Percentiles rank a stretch among this genome's conserved stretches.
These are phyloP conservation scores for Maudiozyma humilis DNA, from an alignment of 1,139 yeast species.

Conservation along the genomic window DNA sequence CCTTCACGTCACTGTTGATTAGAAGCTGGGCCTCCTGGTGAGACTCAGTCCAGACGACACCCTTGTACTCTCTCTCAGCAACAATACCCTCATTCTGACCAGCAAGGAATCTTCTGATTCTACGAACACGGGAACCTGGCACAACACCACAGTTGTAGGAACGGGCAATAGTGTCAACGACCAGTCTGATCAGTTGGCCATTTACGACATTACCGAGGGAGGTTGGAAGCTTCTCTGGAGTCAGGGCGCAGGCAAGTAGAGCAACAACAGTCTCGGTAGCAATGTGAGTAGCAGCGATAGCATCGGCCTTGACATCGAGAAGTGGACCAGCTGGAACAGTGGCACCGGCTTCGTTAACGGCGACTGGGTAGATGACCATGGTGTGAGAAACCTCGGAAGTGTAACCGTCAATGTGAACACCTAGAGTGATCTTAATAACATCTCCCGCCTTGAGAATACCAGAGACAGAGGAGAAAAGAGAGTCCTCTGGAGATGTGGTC, in stretches of 20 bases:
- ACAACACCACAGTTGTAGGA: constrained; percentile 75
- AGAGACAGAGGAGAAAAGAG: constrained; percentile 29
- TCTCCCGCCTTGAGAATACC: constrained; percentile 66
- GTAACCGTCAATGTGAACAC: constrained; percentile 92
- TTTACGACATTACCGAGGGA: constrained; percentile 38
- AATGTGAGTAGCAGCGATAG: constrained; percentile 77
- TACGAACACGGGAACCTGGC: constrained; percentile 87
- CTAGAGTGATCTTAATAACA: constrained; percentile 71
- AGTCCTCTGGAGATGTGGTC: constrained; percentile 12
- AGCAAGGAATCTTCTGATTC: constrained; percentile 85
- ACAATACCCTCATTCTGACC: constrained; percentile 92
- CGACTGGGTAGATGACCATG: constrained; percentile 67
- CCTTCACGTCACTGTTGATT: constrained; percentile 35
- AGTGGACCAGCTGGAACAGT: constrained; percentile 62
- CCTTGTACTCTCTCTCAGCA: constrained; percentile 86
- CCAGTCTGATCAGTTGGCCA: constrained; percentile 58
- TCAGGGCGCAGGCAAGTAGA: constrained; percentile 61
- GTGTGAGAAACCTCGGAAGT: constrained; percentile 84
- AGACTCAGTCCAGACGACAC: constrained; percentile 83
- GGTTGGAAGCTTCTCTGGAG: constrained; percentile 65
- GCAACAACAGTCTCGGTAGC: constrained; percentile 78
- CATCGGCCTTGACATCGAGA: constrained; percentile 80
- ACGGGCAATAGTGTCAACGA: constrained; percentile 76
- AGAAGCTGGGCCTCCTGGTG: constrained; percentile 63
- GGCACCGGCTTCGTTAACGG: constrained; percentile 26